Base-by-base conservation (phyloP, 192 early-diverging fungal genomes). In the Coemansia interrupta region DNA sequence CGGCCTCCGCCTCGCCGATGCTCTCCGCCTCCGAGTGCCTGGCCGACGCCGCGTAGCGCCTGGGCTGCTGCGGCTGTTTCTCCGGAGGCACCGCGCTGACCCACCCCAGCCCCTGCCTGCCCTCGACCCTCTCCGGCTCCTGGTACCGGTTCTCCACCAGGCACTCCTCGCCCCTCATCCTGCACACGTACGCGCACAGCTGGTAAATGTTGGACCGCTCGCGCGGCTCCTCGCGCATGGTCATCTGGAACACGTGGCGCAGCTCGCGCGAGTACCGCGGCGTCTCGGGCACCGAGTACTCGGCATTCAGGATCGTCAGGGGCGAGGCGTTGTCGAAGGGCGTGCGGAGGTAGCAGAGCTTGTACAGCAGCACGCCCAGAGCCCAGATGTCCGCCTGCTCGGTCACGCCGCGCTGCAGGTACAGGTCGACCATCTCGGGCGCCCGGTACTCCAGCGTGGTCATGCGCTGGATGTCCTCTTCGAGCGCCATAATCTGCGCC, bases 401-500 rank as follows among this genome's bases (percentile, higher is more conserved):
- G 58, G 84, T 87, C 28, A 98, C 72, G 2, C 91, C 92, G 28
- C 75, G 68, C 38, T 83, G 86, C 77, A 88, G 81, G 67, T 95
- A 96, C 52, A 98, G 63, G 80, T 98, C 94, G 59, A 93, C 81
- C 85, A 98, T 87, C 69, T 98, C 96, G 3, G 96, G 96, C 2
- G 96, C 87, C 14, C 96, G 82, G 77, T 98, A 98, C 70, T 98
- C 93, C 19, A 95, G 67, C 18, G 96, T 98, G 1, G 96, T 98
- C 59, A 86, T 84, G 54, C 83, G 84, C 67, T 87, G 86, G 49
- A 98, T 86, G 59, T 98, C 95, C 10, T 96, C 95, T 52, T 98
- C 94, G 29, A 96, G 39, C 10, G 65, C 61, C 54, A 86, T 82
- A 29, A 95, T 86, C 56, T 95, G 86, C 38, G 73, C 76, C 22